Evolutionary conservation across 176 grass and related monocot genomes (phyloP).

Genomic region (Cymbopogon citratus): DNA sequence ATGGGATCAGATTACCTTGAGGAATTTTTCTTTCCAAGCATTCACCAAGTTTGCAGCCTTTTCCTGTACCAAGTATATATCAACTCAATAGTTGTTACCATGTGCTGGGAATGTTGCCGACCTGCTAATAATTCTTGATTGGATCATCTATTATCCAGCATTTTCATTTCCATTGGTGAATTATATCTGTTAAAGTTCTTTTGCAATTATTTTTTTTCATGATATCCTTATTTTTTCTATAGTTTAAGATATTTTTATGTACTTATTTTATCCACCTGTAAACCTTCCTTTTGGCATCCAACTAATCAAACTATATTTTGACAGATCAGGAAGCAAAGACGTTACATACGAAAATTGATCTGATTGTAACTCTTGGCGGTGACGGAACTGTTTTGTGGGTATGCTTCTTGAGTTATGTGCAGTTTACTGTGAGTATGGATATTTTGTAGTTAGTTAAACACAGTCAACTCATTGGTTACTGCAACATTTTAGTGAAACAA

Average conservation of each 20-base stretch:
- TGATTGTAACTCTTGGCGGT: constrained; percentile 90
- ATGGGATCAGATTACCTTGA: not conserved
- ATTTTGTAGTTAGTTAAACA: constrained; percentile 11
- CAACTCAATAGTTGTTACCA: not conserved
- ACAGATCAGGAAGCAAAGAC: constrained; percentile 81
- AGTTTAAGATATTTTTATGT: not conserved
- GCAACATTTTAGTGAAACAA: constrained; percentile 4
- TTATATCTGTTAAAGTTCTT: not conserved
- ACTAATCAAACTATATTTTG: constrained; percentile 36
- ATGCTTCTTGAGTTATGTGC: constrained; percentile 14
- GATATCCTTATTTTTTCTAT: not conserved
- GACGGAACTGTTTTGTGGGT: constrained; percentile 99
- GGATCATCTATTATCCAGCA: not conserved
- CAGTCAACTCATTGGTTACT: not conserved
- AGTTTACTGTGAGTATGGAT: constrained; percentile 12
- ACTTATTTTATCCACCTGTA: constrained; percentile 1
- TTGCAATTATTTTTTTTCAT: constrained; percentile 7
- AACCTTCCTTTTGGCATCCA: not conserved
- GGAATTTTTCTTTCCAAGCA: not conserved
- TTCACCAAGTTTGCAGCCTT: not conserved
- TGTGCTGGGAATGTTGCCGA: constrained; percentile 12
- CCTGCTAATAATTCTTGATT: constrained; percentile 1
- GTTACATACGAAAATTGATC: constrained; percentile 82
- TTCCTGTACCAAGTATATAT: constrained; percentile 17
- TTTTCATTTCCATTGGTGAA: not conserved